phyloP scores from a whole-genome alignment of 495 filamentous ascomycete species.

The Penicillium lagena region DNA sequence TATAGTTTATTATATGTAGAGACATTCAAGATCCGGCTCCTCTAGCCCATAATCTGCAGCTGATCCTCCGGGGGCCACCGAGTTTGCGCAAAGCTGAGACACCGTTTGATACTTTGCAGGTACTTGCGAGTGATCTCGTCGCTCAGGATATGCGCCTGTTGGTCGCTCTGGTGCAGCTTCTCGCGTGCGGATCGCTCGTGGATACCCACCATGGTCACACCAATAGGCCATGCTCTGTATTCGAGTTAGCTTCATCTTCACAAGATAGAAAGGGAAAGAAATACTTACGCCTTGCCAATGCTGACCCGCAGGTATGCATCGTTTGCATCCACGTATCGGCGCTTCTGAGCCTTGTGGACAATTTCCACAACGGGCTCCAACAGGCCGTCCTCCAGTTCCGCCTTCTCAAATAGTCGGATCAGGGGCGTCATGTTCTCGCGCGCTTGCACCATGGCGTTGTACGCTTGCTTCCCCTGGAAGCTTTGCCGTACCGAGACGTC shows the following conservation, averaged over 20 bases:
- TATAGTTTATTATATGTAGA: slow-evolving; percentile 1
- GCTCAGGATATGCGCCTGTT: slow-evolving; percentile 92
- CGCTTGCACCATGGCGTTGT: slow-evolving; percentile 71
- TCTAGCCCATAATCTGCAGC: slow-evolving; percentile 90
- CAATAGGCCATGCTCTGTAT: slow-evolving; percentile 85
- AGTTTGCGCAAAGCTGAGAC: slow-evolving; percentile 92
- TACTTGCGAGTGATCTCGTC: slow-evolving; percentile 94
- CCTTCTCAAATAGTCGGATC: slow-evolving; percentile 82
- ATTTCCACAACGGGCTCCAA: slow-evolving; percentile 89
- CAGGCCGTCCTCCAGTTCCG: slow-evolving; percentile 69
- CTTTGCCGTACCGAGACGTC: slow-evolving; percentile 58
- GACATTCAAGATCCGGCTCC: background rate
- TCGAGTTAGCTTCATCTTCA: slow-evolving; percentile 7
- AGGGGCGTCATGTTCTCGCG: slow-evolving; percentile 82
- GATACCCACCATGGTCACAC: slow-evolving; percentile 99
- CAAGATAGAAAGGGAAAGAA: background rate
- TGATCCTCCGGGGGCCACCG: slow-evolving; percentile 93
- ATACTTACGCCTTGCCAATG: slow-evolving; percentile 81
- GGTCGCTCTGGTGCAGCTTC: slow-evolving; percentile 83
- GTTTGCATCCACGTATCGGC: slow-evolving; percentile 92
- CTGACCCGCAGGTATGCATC: slow-evolving; percentile 88
- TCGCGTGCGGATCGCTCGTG: slow-evolving; percentile 93
- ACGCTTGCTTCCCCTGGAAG: slow-evolving; percentile 68
- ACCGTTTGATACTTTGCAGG: slow-evolving; percentile 95
- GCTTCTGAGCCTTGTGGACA: slow-evolving; percentile 79